These are phyloP conservation scores for Ustulina deusta DNA, from an alignment of 2,329 filamentous ascomycete species.

Conservation along the genomic window DNA sequence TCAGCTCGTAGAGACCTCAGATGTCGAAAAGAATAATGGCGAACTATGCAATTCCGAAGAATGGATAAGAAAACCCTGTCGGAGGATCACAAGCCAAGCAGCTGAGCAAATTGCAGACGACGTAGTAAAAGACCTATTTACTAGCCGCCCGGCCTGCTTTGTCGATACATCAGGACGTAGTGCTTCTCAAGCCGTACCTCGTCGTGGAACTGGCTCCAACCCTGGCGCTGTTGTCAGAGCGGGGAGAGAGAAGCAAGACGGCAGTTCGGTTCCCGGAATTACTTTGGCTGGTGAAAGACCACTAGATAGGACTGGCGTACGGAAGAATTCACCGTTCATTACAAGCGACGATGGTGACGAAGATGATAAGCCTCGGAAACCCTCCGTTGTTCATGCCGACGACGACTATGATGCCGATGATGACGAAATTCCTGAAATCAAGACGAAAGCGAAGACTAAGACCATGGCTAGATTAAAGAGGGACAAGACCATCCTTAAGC, in stretches of 20 bases:
- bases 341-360: too few species aligned
- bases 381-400: too few species aligned
- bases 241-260: not conserved
- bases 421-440: not conserved
- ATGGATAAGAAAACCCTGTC: not conserved
- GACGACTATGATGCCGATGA: too few species aligned
- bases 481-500: not conserved
- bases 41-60: not conserved
- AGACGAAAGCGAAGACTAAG: too few species aligned
- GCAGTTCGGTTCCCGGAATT: too few species aligned
- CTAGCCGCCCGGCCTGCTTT: not conserved
- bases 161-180: not conserved
- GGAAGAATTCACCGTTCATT: too few species aligned
- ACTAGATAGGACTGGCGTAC: not conserved
- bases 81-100: not conserved
- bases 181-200: too few species aligned
- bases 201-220: too few species aligned
- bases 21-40: not conserved
- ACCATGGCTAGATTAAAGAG: too few species aligned
- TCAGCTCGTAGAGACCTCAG: constrained; percentile 1
- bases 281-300: not conserved
- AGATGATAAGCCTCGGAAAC: too few species aligned
- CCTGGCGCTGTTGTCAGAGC: not conserved
- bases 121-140: not conserved
- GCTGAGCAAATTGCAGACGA: not conserved